Base-by-base conservation (phyloP, 2,329 filamentous ascomycete species). In the Alternaria gaisen region DNA sequence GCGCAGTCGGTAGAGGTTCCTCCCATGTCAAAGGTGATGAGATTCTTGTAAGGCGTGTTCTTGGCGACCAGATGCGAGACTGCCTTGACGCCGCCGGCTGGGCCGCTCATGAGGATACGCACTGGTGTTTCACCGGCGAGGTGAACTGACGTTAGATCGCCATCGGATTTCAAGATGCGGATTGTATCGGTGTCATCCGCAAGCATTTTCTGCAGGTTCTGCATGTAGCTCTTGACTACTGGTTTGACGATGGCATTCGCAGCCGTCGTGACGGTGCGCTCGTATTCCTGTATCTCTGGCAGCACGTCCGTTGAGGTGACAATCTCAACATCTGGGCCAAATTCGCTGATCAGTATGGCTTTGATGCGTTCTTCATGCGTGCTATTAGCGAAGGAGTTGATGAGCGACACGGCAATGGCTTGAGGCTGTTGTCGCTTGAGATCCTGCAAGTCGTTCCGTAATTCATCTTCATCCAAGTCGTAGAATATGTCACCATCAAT, bases 1-100 rank as follows among this genome's bases (percentile, higher is more conserved):
- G 82, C 82, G 60, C 81, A 82, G 55, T 84, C 83, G 0, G 82
- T 83, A 5, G 80, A 83, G 1, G 82, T 84, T 2, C 82, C 83
- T n/a, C 83, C 82, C 81, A 84, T 83, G 53, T 84, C 83, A 12
- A 84, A 74, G 0, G 82, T 84, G 53, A 84, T 83, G 26, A 84
- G 70, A 42, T 83, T 83, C 63, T 82, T 83, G 69, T 80, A 83
- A 0, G 79, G 77, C 0, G 82, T 83, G 53, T 80, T 79, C 42
- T 77, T 80, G 9, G 82, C 76, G 1, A 84, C 78, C 10, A 81
- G 74, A 63, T 84, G 81, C 10, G 81, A 81, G 8, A 83, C 82
- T 16, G 81, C 82, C 47, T 81, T 80, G 10, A 82, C 82, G n/a
- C 82, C 82, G 40, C 82, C 82, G n/a, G 83, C 83, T 1, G 82